Evolutionary conservation across 441 rosid species (phyloP).

Genomic region (Heliophila coronopifolia): DNA sequence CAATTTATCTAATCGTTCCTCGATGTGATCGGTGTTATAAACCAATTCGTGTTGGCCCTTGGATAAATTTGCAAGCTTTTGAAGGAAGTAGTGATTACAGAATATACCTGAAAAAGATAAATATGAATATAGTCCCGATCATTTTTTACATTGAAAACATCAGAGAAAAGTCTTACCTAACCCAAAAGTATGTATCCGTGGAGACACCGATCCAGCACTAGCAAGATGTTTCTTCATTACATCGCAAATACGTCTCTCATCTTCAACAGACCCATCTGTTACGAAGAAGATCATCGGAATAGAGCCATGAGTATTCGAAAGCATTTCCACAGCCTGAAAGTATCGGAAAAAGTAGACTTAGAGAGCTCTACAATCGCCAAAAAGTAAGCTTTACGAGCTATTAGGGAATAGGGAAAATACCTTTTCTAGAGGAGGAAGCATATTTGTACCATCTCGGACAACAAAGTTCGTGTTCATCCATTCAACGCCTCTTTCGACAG

Average conservation of each 20-base stretch:
- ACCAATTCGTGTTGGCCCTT: slow-evolving; percentile 73
- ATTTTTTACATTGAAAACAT: background rate
- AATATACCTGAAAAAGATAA: slow-evolving; percentile 70
- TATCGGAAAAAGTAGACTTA: slow-evolving; percentile 11
- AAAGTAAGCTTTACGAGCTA: background rate
- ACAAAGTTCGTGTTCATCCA: slow-evolving; percentile 68
- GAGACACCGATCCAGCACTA: slow-evolving; percentile 44
- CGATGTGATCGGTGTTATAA: slow-evolving; percentile 56
- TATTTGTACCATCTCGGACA: slow-evolving; percentile 70
- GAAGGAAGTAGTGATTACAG: slow-evolving; percentile 91
- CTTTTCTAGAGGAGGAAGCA: slow-evolving; percentile 67
- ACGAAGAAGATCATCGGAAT: slow-evolving; percentile 62
- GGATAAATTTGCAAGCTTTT: slow-evolving; percentile 62
- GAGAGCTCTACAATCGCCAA: background rate
- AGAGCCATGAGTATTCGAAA: slow-evolving; percentile 45
- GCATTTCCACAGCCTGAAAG: slow-evolving; percentile 78
- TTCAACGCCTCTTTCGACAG: slow-evolving; percentile 54
- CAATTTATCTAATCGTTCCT: slow-evolving; percentile 44
- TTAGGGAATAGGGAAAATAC: slow-evolving; percentile 32
- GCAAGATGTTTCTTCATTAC: slow-evolving; percentile 44
- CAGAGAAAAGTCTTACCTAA: slow-evolving; percentile 49
- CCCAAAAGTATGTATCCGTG: slow-evolving; percentile 82
- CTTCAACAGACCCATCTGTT: slow-evolving; percentile 77
- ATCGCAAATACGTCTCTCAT: slow-evolving; percentile 71
- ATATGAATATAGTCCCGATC: background rate